Base-by-base conservation (phyloP, 2,329 filamentous ascomycete genomes). In the Lachnellula willkommii region DNA sequence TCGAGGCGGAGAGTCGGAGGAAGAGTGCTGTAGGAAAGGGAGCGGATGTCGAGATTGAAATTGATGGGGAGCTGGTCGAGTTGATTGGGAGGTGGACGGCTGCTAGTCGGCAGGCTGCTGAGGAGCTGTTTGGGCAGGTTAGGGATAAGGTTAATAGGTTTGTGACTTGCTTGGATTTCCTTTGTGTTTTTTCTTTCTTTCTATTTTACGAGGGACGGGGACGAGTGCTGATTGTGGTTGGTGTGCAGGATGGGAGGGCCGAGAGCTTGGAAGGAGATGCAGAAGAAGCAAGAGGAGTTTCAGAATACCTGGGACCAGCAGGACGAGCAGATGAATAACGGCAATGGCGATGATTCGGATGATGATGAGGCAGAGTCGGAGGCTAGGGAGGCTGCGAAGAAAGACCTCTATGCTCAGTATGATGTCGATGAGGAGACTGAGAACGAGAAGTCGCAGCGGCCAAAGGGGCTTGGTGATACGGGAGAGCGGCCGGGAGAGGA, bases 81-180 rank as follows among this genome's bases (percentile, higher is more conserved):
- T 65, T 89, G 61, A 78, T 82, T 43, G 68, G 67, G 3, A 85
- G 80, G 67, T 90, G 87, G 87, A 80, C 75, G 47, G 69, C 66
- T 0, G 80, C 82, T 17, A 81, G 80, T 57, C 77, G 84, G 59
- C 72, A 77, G 50, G 85, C 84, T 6, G 87, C 87, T 1, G 87
- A 90, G 62, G 84, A 88, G 64, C 71, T 89, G 11, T 89, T 87
- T 68, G 75, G 72, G 24, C 72, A 75, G 20, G 82, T 85, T 22
- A 77, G 78, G 59, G 82, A 85, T 67, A 72, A 82, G 53, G 76
- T 88, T 37, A 75, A 81, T 63, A 73, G 79, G 62, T 70, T 24
- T 15, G 22, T 20, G 22, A 32, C 11, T 11, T 32, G 9, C 28
- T 11, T 9, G 28, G 28, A 32, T 32, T 22, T 17, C 42, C 42